Percentiles rank a stretch among this genome's conserved stretches.
These are phyloP conservation scores for Passalora sequoiae DNA, from an alignment of 2,329 filamentous ascomycete species.

Conservation along the genomic window DNA sequence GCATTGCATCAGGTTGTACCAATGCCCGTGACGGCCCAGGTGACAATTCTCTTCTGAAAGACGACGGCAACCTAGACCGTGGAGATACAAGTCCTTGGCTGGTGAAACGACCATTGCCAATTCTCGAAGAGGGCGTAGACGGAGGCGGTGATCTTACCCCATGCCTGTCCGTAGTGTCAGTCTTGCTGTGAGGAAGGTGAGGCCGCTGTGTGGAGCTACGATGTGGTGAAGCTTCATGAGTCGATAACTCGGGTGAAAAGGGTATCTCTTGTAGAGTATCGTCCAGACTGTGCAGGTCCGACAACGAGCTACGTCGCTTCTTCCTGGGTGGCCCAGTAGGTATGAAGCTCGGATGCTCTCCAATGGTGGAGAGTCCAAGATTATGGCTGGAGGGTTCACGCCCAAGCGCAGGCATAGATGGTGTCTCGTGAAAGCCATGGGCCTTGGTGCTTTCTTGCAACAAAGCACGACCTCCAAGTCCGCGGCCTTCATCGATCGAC, in stretches of 20 bases:
- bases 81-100: constrained; percentile 35
- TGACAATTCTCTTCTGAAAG: constrained; percentile 43
- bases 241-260: constrained; percentile 13
- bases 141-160: constrained; percentile 36
- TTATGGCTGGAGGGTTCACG: constrained; percentile 24
- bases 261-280: constrained; percentile 30
- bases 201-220: constrained; percentile 20
- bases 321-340: constrained; percentile 52
- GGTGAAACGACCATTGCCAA: constrained; percentile 36
- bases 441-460: constrained; percentile 50
- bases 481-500: constrained; percentile 66
- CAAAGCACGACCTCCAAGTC: constrained; percentile 46
- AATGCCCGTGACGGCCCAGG: constrained; percentile 25
- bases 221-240: background rate
- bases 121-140: constrained; percentile 34
- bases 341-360: constrained; percentile 43
- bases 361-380: constrained; percentile 47
- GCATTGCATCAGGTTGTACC: constrained; percentile 26
- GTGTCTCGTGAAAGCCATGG: constrained; percentile 3
- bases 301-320: constrained; percentile 87
- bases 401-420: constrained; percentile 13
- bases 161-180: constrained; percentile 24
- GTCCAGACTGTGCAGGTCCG: constrained; percentile 71
- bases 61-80: constrained; percentile 32
- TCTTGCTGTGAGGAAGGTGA: constrained; percentile 16